These are phyloP conservation scores for Pythium plurisporium DNA, from an alignment of 352 stramenopile genomes.

Conservation along the genomic window DNA sequence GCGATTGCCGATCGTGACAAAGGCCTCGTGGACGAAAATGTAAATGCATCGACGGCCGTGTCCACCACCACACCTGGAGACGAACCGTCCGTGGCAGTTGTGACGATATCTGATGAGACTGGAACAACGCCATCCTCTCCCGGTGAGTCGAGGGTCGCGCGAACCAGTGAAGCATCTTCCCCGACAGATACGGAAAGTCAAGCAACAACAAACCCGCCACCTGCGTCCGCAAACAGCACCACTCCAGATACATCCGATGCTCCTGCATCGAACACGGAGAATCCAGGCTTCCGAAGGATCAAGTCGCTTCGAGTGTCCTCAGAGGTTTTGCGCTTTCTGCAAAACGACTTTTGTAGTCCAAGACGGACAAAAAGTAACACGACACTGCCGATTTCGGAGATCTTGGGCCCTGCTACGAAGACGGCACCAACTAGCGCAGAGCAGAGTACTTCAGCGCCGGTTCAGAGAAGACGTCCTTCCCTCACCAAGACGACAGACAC, in stretches of 20 bases:
- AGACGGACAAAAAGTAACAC: slow-evolving; percentile 14
- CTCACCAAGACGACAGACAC: not conserved
- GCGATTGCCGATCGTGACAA: slow-evolving; percentile 61
- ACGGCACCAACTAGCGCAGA: not conserved
- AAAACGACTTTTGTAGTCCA: slow-evolving; percentile 71
- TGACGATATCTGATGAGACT: too few species aligned
- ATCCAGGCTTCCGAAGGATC: slow-evolving; percentile 31
- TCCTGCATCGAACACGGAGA: not conserved
- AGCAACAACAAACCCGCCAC: too few species aligned
- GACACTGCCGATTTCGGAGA: slow-evolving; percentile 8
- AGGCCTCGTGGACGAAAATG: slow-evolving; percentile 32
- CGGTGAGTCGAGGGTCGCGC: not conserved
- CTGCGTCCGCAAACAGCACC: too few species aligned
- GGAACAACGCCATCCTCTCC: not conserved
- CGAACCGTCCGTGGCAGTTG: not conserved
- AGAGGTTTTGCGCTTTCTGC: slow-evolving; percentile 59
- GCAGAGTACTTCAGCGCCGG: not conserved
- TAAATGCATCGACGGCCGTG: not conserved
- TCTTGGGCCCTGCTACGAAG: not conserved
- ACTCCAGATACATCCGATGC: not conserved
- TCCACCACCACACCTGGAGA: not conserved
- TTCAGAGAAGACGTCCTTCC: slow-evolving; percentile 1
- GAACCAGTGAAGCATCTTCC: not conserved
- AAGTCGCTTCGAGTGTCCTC: slow-evolving; percentile 56
- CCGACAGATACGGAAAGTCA: too few species aligned